phyloP scores from a whole-genome alignment of 306 rosid genomes.

The Luffa aegyptiaca region DNA sequence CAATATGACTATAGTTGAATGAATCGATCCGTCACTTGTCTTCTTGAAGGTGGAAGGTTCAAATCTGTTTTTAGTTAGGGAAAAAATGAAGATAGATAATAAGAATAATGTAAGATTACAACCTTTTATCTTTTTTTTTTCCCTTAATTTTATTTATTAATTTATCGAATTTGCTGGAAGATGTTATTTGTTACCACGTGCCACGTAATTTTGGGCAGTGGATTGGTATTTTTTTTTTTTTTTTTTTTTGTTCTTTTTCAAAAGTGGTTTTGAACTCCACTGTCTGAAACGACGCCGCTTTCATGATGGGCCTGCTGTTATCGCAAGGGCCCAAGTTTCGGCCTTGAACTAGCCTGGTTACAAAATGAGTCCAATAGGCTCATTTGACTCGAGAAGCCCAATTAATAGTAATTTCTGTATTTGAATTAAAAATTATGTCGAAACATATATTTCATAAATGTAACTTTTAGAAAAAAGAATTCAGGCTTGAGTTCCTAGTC shows the following conservation, averaged over 20 bases:
- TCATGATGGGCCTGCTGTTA: not conserved
- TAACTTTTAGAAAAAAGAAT: no score
- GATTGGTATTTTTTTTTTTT: not conserved
- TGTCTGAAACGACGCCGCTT: not conserved
- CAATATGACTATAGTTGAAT: no score
- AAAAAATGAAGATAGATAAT: no score
- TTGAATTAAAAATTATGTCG: no score
- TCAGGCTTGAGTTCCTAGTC: no score
- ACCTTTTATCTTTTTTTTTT: no score
- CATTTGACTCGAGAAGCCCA: not conserved
- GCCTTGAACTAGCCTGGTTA: not conserved
- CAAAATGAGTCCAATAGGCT: no score
- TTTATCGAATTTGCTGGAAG: not conserved
- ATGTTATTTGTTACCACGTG: not conserved
- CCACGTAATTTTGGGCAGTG: not conserved
- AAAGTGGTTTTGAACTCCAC: not conserved
- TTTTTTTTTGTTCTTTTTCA: not conserved
- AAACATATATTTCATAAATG: no score
- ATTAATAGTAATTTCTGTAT: not conserved
- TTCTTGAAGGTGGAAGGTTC: no score
- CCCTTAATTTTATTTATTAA: not conserved
- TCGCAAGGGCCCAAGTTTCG: not conserved
- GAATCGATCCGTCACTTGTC: no score
- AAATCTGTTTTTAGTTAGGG: no score
- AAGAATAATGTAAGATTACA: no score